Evolutionary conservation across 805 yeast species (phyloP).

Genomic region (Teunomyces gatunensis): DNA sequence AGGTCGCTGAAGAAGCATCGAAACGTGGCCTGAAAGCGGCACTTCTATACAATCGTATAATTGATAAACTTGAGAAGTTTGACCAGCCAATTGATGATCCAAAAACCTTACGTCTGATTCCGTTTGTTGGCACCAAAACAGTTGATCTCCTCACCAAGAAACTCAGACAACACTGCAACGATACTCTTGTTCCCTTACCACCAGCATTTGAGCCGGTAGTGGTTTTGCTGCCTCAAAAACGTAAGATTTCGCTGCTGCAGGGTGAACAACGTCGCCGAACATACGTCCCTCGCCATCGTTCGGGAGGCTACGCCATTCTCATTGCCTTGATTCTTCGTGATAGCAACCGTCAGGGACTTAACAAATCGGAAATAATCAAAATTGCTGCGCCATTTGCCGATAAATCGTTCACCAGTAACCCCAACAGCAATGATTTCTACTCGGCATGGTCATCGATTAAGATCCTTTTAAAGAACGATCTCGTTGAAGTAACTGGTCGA

Average conservation of each 20-base stretch:
- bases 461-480: slow-evolving; percentile 56
- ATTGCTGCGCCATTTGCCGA: slow-evolving; percentile 57
- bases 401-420: slow-evolving; percentile 56
- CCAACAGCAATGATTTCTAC: slow-evolving; percentile 59
- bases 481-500: slow-evolving; percentile 55
- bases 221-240: neutral
- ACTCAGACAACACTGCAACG: slow-evolving; percentile 55
- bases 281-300: slow-evolving; percentile 70
- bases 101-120: slow-evolving; percentile 54
- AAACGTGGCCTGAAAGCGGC: slow-evolving; percentile 52
- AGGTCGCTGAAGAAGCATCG: slow-evolving; percentile 44
- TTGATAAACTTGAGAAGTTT: slow-evolving; percentile 46
- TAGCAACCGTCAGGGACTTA: slow-evolving; percentile 51
- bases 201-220: slow-evolving; percentile 17
- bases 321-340: slow-evolving; percentile 56
- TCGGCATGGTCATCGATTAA: slow-evolving; percentile 77
- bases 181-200: slow-evolving; percentile 49
- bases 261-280: slow-evolving; percentile 20
- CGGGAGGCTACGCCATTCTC: slow-evolving; percentile 85
- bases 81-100: slow-evolving; percentile 52
- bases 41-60: slow-evolving; percentile 54
- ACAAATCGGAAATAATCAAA: slow-evolving; percentile 56
- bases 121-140: slow-evolving; percentile 71
- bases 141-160: slow-evolving; percentile 48
- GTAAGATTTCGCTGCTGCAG: neutral